These are phyloP conservation scores for Colletotrichum lindemuthianum DNA, from an alignment of 2,329 filamentous ascomycete species.

Conservation along the genomic window DNA sequence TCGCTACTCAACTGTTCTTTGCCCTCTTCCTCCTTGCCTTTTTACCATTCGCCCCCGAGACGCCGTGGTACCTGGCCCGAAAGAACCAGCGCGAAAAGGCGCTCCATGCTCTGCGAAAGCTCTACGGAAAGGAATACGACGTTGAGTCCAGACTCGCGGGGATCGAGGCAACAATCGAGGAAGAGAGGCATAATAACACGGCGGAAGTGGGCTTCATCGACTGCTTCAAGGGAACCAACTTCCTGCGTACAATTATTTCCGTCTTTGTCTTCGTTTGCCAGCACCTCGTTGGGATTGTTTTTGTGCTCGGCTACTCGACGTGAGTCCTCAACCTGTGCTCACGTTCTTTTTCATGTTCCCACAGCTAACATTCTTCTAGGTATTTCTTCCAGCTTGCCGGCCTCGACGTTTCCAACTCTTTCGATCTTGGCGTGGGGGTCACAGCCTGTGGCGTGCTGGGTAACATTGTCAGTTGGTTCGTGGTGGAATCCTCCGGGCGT, in stretches of 20 bases:
- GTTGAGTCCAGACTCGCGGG: constrained; percentile 60
- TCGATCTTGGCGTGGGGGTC: constrained; percentile 52
- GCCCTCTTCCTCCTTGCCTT: constrained; percentile 54
- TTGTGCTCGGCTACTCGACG: constrained; percentile 65
- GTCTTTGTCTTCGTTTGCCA: constrained; percentile 73
- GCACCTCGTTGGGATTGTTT: constrained; percentile 56
- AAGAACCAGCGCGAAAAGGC: constrained; percentile 53
- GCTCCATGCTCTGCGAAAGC: constrained; percentile 48
- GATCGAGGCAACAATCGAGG: constrained; percentile 61
- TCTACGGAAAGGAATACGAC: constrained; percentile 59
- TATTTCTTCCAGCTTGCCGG: constrained; percentile 59
- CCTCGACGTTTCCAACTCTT: constrained; percentile 48
- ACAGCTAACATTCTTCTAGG: too few species aligned
- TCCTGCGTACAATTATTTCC: constrained; percentile 64
- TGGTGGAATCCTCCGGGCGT: constrained; percentile 51
- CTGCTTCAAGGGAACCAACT: constrained; percentile 59
- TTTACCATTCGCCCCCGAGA: constrained; percentile 58
- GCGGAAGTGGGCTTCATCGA: constrained; percentile 60
- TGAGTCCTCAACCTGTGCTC: too few species aligned
- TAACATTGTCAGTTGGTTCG: constrained; percentile 54
- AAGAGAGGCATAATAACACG: constrained; percentile 62
- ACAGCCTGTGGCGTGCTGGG: constrained; percentile 51
- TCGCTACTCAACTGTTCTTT: constrained; percentile 62
- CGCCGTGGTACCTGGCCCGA: constrained; percentile 60
- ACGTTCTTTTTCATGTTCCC: too few species aligned